Percentiles rank a stretch among this genome's conserved stretches.
Evolutionary conservation across 768 basidiomycete genomes (phyloP).

Genomic region (Serendipita sp.): DNA sequence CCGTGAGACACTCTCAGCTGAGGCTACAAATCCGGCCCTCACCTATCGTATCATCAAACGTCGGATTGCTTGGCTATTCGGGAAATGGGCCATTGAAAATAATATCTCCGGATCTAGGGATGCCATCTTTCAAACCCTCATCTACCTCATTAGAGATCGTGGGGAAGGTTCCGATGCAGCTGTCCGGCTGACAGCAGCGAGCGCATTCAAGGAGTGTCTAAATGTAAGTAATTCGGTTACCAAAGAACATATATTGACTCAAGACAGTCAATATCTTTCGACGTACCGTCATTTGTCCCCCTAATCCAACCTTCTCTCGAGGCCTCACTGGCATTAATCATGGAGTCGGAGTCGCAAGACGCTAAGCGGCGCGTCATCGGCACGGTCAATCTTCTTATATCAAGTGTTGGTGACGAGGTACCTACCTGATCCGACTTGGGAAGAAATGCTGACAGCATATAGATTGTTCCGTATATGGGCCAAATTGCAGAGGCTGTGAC

Average conservation of each 20-base stretch:
- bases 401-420: constrained; percentile 27
- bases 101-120: constrained; percentile 37
- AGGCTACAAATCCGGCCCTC: constrained; percentile 43
- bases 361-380: constrained; percentile 59
- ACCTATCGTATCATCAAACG: constrained; percentile 79
- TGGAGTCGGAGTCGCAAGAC: constrained; percentile 60
- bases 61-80: constrained; percentile 89
- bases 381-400: constrained; percentile 55
- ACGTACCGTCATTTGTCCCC: constrained; percentile 47
- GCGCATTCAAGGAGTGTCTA: constrained; percentile 65
- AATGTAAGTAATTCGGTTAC: constrained; percentile 40
- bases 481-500: constrained; percentile 53
- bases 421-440: constrained; percentile 11
- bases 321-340: constrained; percentile 54
- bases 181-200: constrained; percentile 72
- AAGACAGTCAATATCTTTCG: constrained; percentile 50
- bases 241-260: neutral
- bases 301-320: constrained; percentile 44
- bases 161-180: constrained; percentile 63
- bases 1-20: constrained; percentile 37
- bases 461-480: constrained; percentile 55
- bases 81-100: constrained; percentile 43
- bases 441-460: constrained; percentile 5
- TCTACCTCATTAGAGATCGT: constrained; percentile 57
- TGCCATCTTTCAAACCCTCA: constrained; percentile 61